Base-by-base conservation (phyloP, 306 rosid genomes). In the Vigna reflexopilosa region DNA sequence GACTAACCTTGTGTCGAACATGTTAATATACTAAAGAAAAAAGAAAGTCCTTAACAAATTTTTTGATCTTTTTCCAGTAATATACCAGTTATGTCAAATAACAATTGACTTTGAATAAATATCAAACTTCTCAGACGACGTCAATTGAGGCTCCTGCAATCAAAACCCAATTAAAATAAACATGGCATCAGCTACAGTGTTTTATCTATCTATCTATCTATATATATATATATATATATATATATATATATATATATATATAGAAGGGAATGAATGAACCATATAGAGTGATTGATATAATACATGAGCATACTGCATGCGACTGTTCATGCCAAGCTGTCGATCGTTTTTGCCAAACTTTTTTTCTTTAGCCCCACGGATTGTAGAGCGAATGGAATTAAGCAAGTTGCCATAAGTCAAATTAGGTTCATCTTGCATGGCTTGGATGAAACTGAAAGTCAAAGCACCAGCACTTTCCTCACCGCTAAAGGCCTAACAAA, bases 361-460 rank as follows among this genome's bases (percentile, higher is more conserved):
- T 57, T 85, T 88, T 65, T 77, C 84, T 75, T 70, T 83, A 28
- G 87, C 86, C 47, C 77, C 90, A 26, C 87, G 83, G 77, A 83
- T 86, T 14, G 67, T 54, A 34, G 76, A 19, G 17, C 89, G 88
- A 87, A 91, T 91, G 44, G 83, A 70, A 77, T 38, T 70, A 1
- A 88, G 64, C 81, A 91, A 75, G 13, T 59, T 75, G 8, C 94
- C 89, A 56, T 91, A 91, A 5, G 87, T 86, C 36, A 82, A 50
- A 55, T 85, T 81, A 1, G 88, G 79, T 71, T 82, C 85, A 28
- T 68, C 83, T 79, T 91, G 86, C 82, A 75, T 80, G 47, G 90
- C 84, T 83, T 83, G 89, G 66, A 89, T 89, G 78, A 89, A 87
- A 81, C 88, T 86, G 34, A 78, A 91, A 6, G 97, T 91, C 87